These are phyloP conservation scores for Candida ipomoeae DNA, from an alignment of 805 yeast genomes.

Conservation along the genomic window DNA sequence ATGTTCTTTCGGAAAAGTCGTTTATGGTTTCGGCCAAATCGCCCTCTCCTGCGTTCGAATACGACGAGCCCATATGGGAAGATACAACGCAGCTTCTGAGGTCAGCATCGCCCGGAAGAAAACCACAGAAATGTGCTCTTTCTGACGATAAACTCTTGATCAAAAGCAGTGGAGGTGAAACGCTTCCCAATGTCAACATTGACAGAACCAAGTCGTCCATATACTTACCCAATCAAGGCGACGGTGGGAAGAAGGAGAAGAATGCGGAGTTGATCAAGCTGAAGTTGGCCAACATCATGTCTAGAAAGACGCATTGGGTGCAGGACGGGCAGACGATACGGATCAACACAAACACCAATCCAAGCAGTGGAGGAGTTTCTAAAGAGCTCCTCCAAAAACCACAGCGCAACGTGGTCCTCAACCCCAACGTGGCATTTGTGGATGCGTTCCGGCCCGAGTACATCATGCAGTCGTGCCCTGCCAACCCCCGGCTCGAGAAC, in stretches of 20 bases:
- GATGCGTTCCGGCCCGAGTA: slow-evolving; percentile 53
- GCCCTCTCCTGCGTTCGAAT: slow-evolving; percentile 16
- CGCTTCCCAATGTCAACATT: slow-evolving; percentile 5
- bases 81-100: slow-evolving; percentile 7
- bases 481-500: slow-evolving; percentile 45
- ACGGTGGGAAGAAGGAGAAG: slow-evolving; percentile 1
- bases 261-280: slow-evolving; percentile 4
- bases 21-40: slow-evolving; percentile 7
- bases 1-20: slow-evolving; percentile 6
- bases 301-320: neutral
- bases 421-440: slow-evolving; percentile 39
- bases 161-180: slow-evolving; percentile 11
- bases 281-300: slow-evolving; percentile 3
- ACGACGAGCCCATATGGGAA: slow-evolving; percentile 17
- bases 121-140: slow-evolving; percentile 3
- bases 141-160: slow-evolving; percentile 14
- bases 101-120: neutral
- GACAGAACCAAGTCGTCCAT: slow-evolving; percentile 8
- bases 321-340: neutral
- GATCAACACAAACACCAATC: neutral
- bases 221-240: slow-evolving; percentile 3
- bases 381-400: slow-evolving; percentile 1
- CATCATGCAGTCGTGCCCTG: slow-evolving; percentile 52
- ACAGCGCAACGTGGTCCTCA: slow-evolving; percentile 15
- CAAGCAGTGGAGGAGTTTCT: neutral